Evolutionary conservation across 768 basidiomycete genomes (phyloP), one percentile per base, ranked within the genome.

Genomic region (Lentinula aciculospora): DNA sequence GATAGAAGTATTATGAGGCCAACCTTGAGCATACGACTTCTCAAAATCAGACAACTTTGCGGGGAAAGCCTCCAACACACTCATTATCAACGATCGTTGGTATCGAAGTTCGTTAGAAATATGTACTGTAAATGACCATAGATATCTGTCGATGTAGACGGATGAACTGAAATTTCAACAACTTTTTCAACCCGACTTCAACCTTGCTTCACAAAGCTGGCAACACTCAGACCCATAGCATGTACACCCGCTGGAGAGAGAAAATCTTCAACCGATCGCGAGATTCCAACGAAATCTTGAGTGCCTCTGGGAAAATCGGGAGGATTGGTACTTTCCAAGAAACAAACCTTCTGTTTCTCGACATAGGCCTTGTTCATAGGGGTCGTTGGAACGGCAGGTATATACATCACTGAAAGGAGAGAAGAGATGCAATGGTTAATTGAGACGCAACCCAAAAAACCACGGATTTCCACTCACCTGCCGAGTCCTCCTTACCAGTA

Each of bases 331-430:
- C 81, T 81, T 12, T 62, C 58, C 25, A 79, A 65, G 69, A 84
- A 85, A 28, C 72, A 65, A 37, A 78, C 71, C 19, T 72, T 74
- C 65, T 86, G 85, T 61, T 69, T 70, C 49, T 66, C 63, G 40
- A 85, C 63, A 61, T 85, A 85, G 9, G 66, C 71, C 27, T 66
- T 68, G 64, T 83, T 83, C 61, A 67, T 65, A 4, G 74, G 70
- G 5, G 80, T 82, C 59, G 72, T 68, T 0, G 81, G 82, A 15
- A 78, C 76, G 8, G 83, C 79, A 1, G 78, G 76, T 56, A 85
- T 85, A 59, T 84, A 84, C 74, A 85, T 80, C 46, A 84, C 80
- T 69, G 62, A 44, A 61, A 48, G 37, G 19, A 45, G 23, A 42
- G 19, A 56, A 12, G n/a, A 10, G 48, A 27, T 8, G 39, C 13